A percentile compares a stretch with the other conserved stretches of the same genome.
Evolutionary conservation across 2,329 filamentous ascomycete genomes (phyloP).

Genomic region (Paraphaeosphaeria minitans): DNA sequence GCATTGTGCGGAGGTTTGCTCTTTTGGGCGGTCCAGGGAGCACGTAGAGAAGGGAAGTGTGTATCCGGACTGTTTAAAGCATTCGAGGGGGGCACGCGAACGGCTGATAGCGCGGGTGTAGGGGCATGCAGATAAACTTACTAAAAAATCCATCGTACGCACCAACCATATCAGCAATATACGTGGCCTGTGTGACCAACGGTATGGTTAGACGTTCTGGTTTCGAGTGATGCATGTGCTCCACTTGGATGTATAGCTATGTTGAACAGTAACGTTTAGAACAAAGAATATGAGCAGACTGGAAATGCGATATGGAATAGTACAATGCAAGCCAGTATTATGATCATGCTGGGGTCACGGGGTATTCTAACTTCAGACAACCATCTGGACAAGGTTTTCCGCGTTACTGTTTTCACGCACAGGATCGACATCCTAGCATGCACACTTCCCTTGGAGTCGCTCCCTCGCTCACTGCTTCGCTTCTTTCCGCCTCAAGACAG

Average conservation of each 20-base stretch:
- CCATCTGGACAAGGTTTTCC: no score
- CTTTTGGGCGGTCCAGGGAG: conserved; percentile 89
- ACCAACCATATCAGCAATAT: background rate
- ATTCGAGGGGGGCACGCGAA: background rate
- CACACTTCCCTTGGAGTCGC: background rate
- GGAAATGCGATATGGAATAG: background rate
- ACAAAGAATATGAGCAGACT: no score
- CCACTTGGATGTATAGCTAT: background rate
- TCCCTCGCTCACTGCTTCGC: background rate
- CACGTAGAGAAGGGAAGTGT: conserved; percentile 54
- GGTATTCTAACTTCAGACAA: background rate
- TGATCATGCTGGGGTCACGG: background rate
- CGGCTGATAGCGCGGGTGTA: background rate
- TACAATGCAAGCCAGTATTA: background rate
- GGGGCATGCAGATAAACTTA: background rate
- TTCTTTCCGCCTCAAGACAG: conserved; percentile 57
- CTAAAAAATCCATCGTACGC: conserved; percentile 5
- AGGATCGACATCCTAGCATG: no score
- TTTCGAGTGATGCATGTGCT: background rate
- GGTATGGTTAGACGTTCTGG: background rate
- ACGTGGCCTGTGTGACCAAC: background rate
- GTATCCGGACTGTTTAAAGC: background rate
- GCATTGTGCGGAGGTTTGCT: conserved; percentile 93
- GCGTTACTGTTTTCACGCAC: no score
- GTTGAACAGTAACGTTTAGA: background rate